Conservation (phyloP, 2,329 filamentous ascomycete genomes). For the Laburnicola sp. region DNA sequence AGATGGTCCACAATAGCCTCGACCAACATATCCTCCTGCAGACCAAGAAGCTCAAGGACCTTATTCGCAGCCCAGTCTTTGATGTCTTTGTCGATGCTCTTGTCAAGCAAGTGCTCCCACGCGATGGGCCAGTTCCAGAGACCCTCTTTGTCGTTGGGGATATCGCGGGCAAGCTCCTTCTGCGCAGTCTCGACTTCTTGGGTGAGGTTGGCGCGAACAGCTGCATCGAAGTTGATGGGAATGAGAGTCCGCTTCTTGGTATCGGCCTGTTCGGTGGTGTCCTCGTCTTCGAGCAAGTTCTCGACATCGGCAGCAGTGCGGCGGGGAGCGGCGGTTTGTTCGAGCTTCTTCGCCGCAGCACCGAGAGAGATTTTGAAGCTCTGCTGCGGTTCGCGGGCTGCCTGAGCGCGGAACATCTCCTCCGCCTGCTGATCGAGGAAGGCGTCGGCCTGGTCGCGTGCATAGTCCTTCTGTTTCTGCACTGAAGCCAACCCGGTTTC, state of each 20-base stretch:
- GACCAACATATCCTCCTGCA: conserved; percentile 94
- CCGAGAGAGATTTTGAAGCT: conserved; percentile 88
- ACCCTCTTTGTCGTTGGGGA: conserved; percentile 81
- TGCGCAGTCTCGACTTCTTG: conserved; percentile 84
- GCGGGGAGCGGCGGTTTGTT: conserved; percentile 59
- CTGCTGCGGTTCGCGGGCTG: conserved; percentile 61
- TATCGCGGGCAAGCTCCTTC: conserved; percentile 81
- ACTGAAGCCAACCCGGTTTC: conserved; percentile 72
- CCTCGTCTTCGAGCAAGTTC: conserved; percentile 91
- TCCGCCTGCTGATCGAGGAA: conserved; percentile 85
- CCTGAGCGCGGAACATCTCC: conserved; percentile 60
- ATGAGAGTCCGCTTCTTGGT: conserved; percentile 71
- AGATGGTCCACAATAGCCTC: conserved; percentile 90
- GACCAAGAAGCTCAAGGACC: conserved; percentile 92
- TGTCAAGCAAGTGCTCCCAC: conserved; percentile 87
- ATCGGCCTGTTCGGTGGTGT: conserved; percentile 65
- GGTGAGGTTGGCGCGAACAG: conserved; percentile 59
- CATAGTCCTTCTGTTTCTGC: conserved; percentile 73
- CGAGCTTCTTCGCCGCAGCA: conserved; percentile 74
- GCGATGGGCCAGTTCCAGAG: conserved; percentile 92
- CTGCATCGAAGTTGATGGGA: conserved; percentile 50
- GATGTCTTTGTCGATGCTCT: conserved; percentile 80
- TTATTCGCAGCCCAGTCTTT: conserved; percentile 97
- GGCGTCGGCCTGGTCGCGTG: conserved; percentile 81
- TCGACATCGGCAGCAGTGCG: conserved; percentile 93